Evolutionary conservation across 1,284 basidiomycete species (phyloP).

Genomic region (Pterulicium gracile): DNA sequence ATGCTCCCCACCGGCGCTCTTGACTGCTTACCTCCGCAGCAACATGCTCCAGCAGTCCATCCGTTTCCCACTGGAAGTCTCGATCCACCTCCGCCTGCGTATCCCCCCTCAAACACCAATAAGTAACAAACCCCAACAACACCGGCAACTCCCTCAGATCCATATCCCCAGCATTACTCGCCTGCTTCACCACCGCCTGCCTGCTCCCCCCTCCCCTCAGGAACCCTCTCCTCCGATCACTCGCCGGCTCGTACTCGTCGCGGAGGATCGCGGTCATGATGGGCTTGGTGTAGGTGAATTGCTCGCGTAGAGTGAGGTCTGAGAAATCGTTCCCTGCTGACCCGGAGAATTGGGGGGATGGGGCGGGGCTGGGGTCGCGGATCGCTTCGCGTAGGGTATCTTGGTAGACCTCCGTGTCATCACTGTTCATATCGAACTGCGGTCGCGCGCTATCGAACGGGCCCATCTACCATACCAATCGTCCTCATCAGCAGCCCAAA

Average conservation of each 20-base stretch:
- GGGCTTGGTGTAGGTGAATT: constrained; percentile 55
- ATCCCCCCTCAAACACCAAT: constrained; percentile 43
- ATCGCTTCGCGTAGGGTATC: constrained; percentile 11
- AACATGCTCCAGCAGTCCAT: too few species aligned
- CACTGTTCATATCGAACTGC: constrained; percentile 33
- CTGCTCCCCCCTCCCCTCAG: constrained; percentile 45
- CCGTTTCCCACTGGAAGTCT: too few species aligned
- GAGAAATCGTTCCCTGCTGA: constrained; percentile 30
- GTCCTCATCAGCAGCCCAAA: constrained; percentile 5
- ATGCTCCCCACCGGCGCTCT: too few species aligned
- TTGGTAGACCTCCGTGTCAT: constrained; percentile 25
- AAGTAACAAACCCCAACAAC: constrained; percentile 31
- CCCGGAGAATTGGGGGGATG: constrained; percentile 24
- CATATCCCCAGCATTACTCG: constrained; percentile 41
- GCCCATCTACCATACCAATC: constrained; percentile 37
- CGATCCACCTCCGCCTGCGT: constrained; percentile 8
- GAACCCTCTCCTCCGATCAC: constrained; percentile 35
- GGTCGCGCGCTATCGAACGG: constrained; percentile 32
- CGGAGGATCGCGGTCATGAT: constrained; percentile 47
- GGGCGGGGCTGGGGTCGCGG: constrained; percentile 20
- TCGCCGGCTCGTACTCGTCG: constrained; percentile 42
- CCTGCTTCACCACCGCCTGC: constrained; percentile 30
- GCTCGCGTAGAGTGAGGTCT: constrained; percentile 37
- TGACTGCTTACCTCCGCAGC: too few species aligned
- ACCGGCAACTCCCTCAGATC: constrained; percentile 36